These are phyloP conservation scores for Colletotrichum melonis DNA, from an alignment of 2,329 filamentous ascomycete genomes.

Conservation along the genomic window DNA sequence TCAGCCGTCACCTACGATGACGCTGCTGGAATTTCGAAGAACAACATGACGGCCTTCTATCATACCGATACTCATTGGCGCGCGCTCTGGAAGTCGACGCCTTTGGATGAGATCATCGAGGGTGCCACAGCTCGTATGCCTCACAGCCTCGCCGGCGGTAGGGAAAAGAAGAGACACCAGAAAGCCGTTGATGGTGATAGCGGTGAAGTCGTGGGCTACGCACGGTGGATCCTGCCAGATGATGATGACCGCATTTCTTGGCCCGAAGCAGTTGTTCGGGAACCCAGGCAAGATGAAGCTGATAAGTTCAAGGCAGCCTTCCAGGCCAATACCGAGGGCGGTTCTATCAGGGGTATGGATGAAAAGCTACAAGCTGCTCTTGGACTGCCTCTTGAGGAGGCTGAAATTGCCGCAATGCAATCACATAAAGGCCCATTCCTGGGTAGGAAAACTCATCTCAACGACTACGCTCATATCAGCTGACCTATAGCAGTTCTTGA, in stretches of 20 bases:
- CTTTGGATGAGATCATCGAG: slow-evolving; percentile 7
- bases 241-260: neutral
- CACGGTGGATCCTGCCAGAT: slow-evolving; percentile 11
- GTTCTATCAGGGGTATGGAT: neutral
- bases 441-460: neutral
- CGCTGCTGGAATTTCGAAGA: neutral
- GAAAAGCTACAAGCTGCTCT: neutral
- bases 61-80: slow-evolving; percentile 10
- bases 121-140: slow-evolving; percentile 13
- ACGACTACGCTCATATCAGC: neutral
- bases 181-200: slow-evolving; percentile 2
- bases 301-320: neutral
- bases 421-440: neutral
- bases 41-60: slow-evolving; percentile 14
- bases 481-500: neutral
- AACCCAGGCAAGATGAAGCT: neutral
- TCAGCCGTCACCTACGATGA: slow-evolving; percentile 3
- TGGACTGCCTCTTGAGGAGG: neutral
- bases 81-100: slow-evolving; percentile 2
- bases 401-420: neutral
- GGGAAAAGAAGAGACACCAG: neutral
- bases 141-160: neutral
- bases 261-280: neutral
- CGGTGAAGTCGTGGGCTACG: slow-evolving; percentile 5
- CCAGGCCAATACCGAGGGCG: neutral